Base-by-base conservation (phyloP, 2,329 filamentous ascomycete species). In the Apiospora sp. region DNA sequence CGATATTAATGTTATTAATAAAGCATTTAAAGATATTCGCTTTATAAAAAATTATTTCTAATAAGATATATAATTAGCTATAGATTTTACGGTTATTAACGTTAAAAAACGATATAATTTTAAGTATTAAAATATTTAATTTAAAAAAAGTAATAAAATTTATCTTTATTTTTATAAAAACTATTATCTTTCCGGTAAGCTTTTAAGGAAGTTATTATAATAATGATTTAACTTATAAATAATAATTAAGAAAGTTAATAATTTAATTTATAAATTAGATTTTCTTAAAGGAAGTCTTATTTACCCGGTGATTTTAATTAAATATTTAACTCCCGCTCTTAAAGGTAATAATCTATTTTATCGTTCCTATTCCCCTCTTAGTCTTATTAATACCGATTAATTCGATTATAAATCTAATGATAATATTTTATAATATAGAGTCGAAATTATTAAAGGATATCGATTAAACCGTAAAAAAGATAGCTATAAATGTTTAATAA, bases 361-460 rank as follows among this genome's bases (percentile, higher is more conserved):
- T 41, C 41, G 44, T 34, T 14, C 4, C 2, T 43, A 27, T 27
- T 6, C 27, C 4, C 4, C 4, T 30, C 19, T 22, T n/a, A 27
- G 24, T 27, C 44, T 30, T n/a, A 43, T 13, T 44, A 37, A 43
- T 61, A 4, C n/a, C 22, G 37, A 70, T n/a, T n/a, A 22, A 58
- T 51, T n/a, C 37, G 34, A 24, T 43, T 54, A 51, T 37, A 43
- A 34, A 10, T 49, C n/a, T 58, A 58, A 70, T 51, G 43, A 70
- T 37, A 34, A 37, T n/a, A 51, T 51, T 16, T 19, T 22, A 3
- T 34, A n/a, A 24, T 51, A 64, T 4, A 43, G n/a, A 61, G 5
- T 41, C 64, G 8, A 44, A 43, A 58, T 71, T 14, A n/a, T 41
- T 12, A 24, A 27, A 16, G 44, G 12, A 16, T 71, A 58, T 41